These are phyloP conservation scores for Clarireedia homoeocarpa DNA, from an alignment of 2,329 filamentous ascomycete genomes.

Conservation along the genomic window DNA sequence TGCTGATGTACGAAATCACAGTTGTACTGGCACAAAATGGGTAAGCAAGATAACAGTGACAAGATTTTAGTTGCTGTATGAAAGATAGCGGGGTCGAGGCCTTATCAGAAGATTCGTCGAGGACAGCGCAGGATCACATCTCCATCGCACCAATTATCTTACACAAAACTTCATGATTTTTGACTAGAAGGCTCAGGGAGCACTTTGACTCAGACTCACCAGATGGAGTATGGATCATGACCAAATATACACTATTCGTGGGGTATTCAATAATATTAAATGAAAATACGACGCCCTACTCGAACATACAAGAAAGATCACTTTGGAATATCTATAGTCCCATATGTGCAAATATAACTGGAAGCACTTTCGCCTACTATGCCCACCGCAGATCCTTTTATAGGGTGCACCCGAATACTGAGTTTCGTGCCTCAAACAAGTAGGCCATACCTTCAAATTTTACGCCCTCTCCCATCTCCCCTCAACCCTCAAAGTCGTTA, in stretches of 20 bases:
- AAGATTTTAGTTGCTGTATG: background rate
- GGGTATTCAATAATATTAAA: conserved; percentile 10
- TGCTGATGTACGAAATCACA: too few relatives aligned
- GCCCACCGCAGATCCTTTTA: conserved; percentile 1
- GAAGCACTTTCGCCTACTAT: background rate
- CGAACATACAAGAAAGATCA: conserved; percentile 7
- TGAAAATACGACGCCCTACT: conserved; percentile 3
- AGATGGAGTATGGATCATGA: background rate
- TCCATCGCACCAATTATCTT: too few relatives aligned
- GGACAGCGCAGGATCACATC: background rate
- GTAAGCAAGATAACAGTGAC: background rate
- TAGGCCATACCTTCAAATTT: background rate
- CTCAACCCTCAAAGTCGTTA: background rate
- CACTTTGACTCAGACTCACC: too few relatives aligned
- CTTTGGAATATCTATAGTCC: conserved; percentile 2
- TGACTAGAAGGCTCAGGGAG: too few relatives aligned
- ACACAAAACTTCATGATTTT: too few relatives aligned
- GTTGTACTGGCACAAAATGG: too few relatives aligned
- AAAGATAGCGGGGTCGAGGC: background rate
- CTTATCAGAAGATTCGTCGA: conserved; percentile 6
- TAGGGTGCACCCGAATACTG: background rate
- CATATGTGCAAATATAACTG: conserved; percentile 9
- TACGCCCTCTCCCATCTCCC: background rate
- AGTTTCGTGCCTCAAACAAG: background rate
- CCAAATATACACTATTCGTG: background rate